Base-by-base conservation (phyloP, 352 stramenopile species). In the Aphanomyces invadans region DNA sequence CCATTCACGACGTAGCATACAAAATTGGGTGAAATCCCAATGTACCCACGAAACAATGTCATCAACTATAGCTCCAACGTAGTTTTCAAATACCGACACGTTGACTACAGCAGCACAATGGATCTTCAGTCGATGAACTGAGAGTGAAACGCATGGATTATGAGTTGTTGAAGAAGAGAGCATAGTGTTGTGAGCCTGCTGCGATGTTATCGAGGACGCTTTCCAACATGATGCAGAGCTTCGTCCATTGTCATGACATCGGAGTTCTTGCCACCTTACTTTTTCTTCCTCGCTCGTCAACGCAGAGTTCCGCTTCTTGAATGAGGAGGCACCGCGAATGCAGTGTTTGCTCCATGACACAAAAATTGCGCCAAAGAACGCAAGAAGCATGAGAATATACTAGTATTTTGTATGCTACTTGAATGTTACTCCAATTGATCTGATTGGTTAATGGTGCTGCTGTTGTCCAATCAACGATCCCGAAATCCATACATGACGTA, bases 41-140 rank as follows among this genome's bases (percentile, higher is more conserved):
- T 39, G 49, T 60, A 67, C 17, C 23, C 12, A 15, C 10, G 9
- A 21, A 59, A 67, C 9, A 67, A 33, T 9, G 60, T 57, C 23
- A 5, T 9, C 60, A 39, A 67, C 4, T 17, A 26, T 4, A 32
- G n/a, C 7, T 59, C 31, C 28, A 67, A 48, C 15, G 48, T 32
- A 10, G 4, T 26, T 7, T 46, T 39, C 17, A 67, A n/a, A 9
- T 32, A 55, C 15, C 12, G 31, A 44, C 60, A 67, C 19, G 60
- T 67, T 23, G 60, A 59, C n/a, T 39, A 42, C 12, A 67, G 21
- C 11, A 32, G 29, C 2, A 44, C 17, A 29, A 67, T 60, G 3
- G 15, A 32, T 46, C 29, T 59, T 33, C 46, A 39, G n/a, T 67
- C 49, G 15, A 67, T n/a, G 45, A 21, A 67, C 29, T 57, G n/a